Conservation (phyloP, 306 rosid genomes). For the Lathyrus tuberosus region DNA sequence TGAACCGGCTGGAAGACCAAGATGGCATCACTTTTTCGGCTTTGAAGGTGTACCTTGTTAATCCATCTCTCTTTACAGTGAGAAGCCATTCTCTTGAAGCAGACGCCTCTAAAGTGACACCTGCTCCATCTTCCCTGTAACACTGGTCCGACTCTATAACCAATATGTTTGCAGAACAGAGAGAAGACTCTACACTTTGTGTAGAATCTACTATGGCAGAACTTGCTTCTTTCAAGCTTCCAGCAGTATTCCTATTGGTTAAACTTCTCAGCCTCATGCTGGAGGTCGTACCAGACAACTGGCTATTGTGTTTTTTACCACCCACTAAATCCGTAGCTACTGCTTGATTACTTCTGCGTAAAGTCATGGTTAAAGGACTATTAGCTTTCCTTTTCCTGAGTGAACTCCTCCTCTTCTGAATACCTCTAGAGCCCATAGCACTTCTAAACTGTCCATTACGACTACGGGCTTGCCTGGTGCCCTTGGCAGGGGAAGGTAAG, state of each 20-base stretch:
- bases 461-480: constrained; percentile 50
- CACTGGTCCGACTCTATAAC: constrained; percentile 60
- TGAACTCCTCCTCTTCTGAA: constrained; percentile 74
- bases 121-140: constrained; percentile 57
- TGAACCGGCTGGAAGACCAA: constrained; percentile 51
- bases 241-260: constrained; percentile 26
- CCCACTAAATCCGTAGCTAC: constrained; percentile 46
- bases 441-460: constrained; percentile 53
- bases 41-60: constrained; percentile 53
- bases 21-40: constrained; percentile 74
- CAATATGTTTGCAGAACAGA: constrained; percentile 67
- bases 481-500: constrained; percentile 45
- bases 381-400: constrained; percentile 63
- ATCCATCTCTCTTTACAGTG: constrained; percentile 66
- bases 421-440: constrained; percentile 52
- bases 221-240: constrained; percentile 44
- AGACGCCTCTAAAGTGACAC: constrained; percentile 55
- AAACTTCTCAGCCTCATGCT: constrained; percentile 50
- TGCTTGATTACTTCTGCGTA: constrained; percentile 46
- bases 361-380: constrained; percentile 45
- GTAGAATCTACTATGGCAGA: constrained; percentile 29
- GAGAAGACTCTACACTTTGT: constrained; percentile 43
- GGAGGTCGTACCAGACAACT: constrained; percentile 41
- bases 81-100: constrained; percentile 70
- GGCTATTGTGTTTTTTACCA: constrained; percentile 45